Evolutionary conservation across 2,329 filamentous ascomycete genomes (phyloP).

Genomic region (Knufia fluminis): DNA sequence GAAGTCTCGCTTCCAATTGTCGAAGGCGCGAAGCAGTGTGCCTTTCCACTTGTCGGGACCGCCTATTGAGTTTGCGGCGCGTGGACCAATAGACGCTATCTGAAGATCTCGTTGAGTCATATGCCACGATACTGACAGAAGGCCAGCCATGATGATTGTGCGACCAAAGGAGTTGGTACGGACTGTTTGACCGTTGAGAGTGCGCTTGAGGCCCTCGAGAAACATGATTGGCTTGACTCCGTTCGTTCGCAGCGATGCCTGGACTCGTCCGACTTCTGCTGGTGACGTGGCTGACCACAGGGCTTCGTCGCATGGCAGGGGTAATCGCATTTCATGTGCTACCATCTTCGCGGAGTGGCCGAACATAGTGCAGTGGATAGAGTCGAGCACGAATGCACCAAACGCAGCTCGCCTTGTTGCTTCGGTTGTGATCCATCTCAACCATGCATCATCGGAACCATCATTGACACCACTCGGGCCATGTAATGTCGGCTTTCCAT

Average conservation of each 20-base stretch:
- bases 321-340: constrained; percentile 85
- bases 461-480: constrained; percentile 45
- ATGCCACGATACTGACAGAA: constrained; percentile 92
- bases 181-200: constrained; percentile 74
- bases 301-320: constrained; percentile 83
- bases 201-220: constrained; percentile 81
- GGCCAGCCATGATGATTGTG: constrained; percentile 84
- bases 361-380: constrained; percentile 95
- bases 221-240: constrained; percentile 80
- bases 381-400: constrained; percentile 89
- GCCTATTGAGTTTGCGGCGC: constrained; percentile 65
- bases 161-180: constrained; percentile 89
- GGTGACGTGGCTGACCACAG: constrained; percentile 87
- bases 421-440: constrained; percentile 90
- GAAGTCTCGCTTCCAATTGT: constrained; percentile 88
- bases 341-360: constrained; percentile 96
- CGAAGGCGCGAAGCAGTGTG: constrained; percentile 76
- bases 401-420: constrained; percentile 84
- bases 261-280: constrained; percentile 73
- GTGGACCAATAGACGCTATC: constrained; percentile 65
- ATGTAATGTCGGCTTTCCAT: constrained; percentile 28
- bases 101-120: constrained; percentile 95
- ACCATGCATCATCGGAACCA: constrained; percentile 85
- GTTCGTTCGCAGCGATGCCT: constrained; percentile 68
- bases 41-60: constrained; percentile 86